Evolutionary conservation across 345 rosid species (phyloP).

Genomic region (Salix arbutifolia): DNA sequence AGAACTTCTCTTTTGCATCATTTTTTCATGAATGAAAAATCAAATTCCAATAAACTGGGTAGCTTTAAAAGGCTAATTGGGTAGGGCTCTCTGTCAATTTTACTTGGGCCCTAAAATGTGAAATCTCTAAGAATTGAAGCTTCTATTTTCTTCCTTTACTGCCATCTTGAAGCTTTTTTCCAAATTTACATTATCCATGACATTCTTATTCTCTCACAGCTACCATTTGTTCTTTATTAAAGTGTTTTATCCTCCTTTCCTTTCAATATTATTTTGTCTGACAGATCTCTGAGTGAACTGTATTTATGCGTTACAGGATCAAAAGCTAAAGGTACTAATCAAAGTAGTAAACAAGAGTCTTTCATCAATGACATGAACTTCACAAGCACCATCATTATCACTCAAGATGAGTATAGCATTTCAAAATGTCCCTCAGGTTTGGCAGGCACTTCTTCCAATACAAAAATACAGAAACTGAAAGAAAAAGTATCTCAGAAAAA

Average conservation of each 20-base stretch:
- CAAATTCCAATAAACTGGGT: neutral
- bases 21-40: neutral
- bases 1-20: neutral
- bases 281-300: neutral
- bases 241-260: neutral
- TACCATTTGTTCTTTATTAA: neutral
- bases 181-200: too few relatives aligned
- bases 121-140: too few relatives aligned
- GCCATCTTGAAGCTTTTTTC: too few relatives aligned
- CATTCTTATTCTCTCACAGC: too few relatives aligned
- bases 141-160: too few relatives aligned
- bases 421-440: conserved; percentile 46
- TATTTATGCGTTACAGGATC: conserved; percentile 41
- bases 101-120: too few relatives aligned
- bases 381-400: conserved; percentile 47
- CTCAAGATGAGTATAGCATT: conserved; percentile 50
- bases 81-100: too few relatives aligned
- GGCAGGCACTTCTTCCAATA: conserved; percentile 18
- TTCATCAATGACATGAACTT: conserved; percentile 52
- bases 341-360: conserved; percentile 21
- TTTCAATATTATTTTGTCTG: neutral
- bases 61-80: neutral
- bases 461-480: conserved; percentile 23
- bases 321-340: conserved; percentile 27
- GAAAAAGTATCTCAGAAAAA: conserved; percentile 21